Evolutionary conservation across 2,329 filamentous ascomycete genomes (phyloP).

Genomic region (Fusarium succisae): DNA sequence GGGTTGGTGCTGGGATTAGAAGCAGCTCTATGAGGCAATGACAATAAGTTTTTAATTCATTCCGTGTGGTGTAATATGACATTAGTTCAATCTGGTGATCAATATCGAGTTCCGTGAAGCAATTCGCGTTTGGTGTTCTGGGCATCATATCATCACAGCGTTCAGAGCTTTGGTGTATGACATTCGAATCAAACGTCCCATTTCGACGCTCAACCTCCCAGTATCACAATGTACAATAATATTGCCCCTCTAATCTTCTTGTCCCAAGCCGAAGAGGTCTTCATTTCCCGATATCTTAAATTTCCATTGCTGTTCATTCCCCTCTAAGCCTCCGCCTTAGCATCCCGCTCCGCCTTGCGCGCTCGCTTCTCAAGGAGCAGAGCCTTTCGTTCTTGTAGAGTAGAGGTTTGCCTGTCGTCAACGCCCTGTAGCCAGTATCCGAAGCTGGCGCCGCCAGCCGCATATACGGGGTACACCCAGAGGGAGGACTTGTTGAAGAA

Average conservation of each 20-base stretch:
- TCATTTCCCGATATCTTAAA: slow-evolving; percentile 17
- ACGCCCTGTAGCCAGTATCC: slow-evolving; percentile 97
- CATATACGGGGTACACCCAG: slow-evolving; percentile 93
- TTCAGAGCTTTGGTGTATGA: slow-evolving; percentile 13
- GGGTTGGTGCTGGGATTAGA: slow-evolving; percentile 15
- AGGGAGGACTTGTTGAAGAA: slow-evolving; percentile 86
- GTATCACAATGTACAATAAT: slow-evolving; percentile 40
- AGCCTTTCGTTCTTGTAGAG: slow-evolving; percentile 82
- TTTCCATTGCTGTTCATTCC: slow-evolving; percentile 1
- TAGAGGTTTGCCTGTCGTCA: slow-evolving; percentile 80
- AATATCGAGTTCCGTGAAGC: background rate
- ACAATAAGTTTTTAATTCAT: slow-evolving; percentile 2
- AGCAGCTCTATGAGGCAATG: slow-evolving; percentile 13
- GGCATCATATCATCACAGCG: slow-evolving; percentile 12
- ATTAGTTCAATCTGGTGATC: background rate
- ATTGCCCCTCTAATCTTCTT: slow-evolving; percentile 6
- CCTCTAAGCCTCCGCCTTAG: slow-evolving; percentile 40
- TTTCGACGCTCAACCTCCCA: slow-evolving; percentile 41
- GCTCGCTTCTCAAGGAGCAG: slow-evolving; percentile 88
- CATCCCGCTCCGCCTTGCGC: slow-evolving; percentile 62
- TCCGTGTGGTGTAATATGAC: background rate
- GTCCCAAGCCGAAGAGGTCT: slow-evolving; percentile 1
- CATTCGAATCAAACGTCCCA: slow-evolving; percentile 38
- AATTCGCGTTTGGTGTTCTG: background rate
- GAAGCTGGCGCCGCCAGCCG: slow-evolving; percentile 85